A percentile compares a stretch with the other conserved stretches of the same genome.
These are phyloP conservation scores for Sugiyamaella americana DNA, from an alignment of 805 yeast genomes.

Conservation along the genomic window DNA sequence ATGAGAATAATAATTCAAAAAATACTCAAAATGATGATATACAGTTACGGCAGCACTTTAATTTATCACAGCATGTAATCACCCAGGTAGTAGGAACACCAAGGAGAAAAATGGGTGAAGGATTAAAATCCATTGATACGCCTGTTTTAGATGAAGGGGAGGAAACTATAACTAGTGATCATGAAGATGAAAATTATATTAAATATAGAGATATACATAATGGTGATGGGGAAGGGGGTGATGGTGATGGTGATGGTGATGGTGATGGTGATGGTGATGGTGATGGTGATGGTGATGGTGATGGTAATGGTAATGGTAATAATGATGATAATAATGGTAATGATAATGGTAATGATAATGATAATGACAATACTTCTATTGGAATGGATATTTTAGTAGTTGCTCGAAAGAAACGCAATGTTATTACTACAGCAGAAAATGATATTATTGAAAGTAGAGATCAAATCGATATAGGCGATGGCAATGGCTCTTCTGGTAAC, in stretches of 20 bases:
- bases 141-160: constrained; percentile 1
- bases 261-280: constrained; percentile 4
- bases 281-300: not conserved
- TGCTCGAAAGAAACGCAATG: not conserved
- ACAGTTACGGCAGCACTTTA: too few relatives aligned
- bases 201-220: too few relatives aligned
- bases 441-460: too few relatives aligned
- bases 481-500: not conserved
- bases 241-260: not conserved
- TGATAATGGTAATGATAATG: not conserved
- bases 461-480: too few relatives aligned
- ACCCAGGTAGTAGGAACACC: constrained; percentile 11
- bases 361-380: not conserved
- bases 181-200: not conserved
- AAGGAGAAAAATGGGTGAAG: not conserved
- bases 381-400: not conserved
- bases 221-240: not conserved
- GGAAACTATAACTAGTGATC: constrained; percentile 5
- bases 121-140: not conserved
- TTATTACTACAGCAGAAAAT: not conserved
- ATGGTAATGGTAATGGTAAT: too few relatives aligned
- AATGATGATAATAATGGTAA: not conserved
- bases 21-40: not conserved
- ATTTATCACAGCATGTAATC: not conserved
- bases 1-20: too few relatives aligned